Conservation (phyloP, 345 rosid genomes). For the Noccaea bulbosa region DNA sequence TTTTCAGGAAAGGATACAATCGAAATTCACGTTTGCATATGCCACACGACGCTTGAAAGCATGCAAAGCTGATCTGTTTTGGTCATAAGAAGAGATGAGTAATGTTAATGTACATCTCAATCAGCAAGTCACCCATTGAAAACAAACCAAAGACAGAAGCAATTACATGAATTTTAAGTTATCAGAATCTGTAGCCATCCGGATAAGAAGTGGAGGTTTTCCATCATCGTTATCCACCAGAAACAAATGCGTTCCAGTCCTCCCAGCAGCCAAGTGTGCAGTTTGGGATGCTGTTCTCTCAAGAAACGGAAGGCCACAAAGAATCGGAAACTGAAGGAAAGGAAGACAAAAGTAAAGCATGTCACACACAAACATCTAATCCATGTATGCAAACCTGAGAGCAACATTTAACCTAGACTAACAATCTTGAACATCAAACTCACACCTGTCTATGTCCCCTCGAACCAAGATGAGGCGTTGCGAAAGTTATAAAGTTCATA, state of each 20-base stretch:
- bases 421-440: slow-evolving; percentile 26
- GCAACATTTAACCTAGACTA: no score
- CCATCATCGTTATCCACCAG: slow-evolving; percentile 79
- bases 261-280: slow-evolving; percentile 85
- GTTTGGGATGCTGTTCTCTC: slow-evolving; percentile 86
- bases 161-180: slow-evolving; percentile 76
- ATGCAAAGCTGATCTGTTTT: slow-evolving; percentile 76
- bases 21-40: slow-evolving; percentile 87
- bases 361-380: not conserved
- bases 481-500: slow-evolving; percentile 89
- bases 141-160: slow-evolving; percentile 30
- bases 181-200: slow-evolving; percentile 76
- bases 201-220: slow-evolving; percentile 84
- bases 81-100: slow-evolving; percentile 36
- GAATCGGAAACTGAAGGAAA: slow-evolving; percentile 71
- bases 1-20: slow-evolving; percentile 65
- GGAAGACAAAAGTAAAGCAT: slow-evolving; percentile 10
- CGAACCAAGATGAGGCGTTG: slow-evolving; percentile 98
- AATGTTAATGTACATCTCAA: slow-evolving; percentile 17
- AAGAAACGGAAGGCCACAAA: slow-evolving; percentile 89
- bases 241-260: slow-evolving; percentile 91
- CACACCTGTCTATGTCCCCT: slow-evolving; percentile 85
- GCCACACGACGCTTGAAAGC: slow-evolving; percentile 90
- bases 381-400: no score
- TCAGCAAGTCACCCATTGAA: slow-evolving; percentile 22